Evolutionary conservation across 305 asterid genomes (phyloP), one percentile per base, ranked within the genome.

Genomic region (Andrographis paniculata): DNA sequence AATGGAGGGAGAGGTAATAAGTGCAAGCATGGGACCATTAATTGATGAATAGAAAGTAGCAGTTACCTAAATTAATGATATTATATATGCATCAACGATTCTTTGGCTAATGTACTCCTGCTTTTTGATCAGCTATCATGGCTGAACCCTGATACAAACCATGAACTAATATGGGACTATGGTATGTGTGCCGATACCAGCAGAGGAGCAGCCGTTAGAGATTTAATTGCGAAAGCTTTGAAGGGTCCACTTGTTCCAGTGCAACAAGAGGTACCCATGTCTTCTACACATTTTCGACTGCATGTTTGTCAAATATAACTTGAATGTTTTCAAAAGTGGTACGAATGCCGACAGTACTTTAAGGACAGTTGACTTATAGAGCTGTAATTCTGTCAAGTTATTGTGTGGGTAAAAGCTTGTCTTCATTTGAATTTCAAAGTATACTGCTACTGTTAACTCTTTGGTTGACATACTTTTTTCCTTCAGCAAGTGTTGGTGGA

Each of bases 181-280:
- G 88, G 94, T 49, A 89, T 85, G 98, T 89, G 98, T 55, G 95
- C 94, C 66, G 95, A 89, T 75, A 89, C 96, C 23, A 82, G 93
- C 59, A 70, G 82, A 73, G 95, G 95, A 68, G 95, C 87, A 23
- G 93, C 97, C 38, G 84, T 88, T 44, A 79, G 93, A 65, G 93
- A 88, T 58, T 65, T 88, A 56, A 81, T 88, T 56, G 82, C 84
- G 27, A 89, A 80, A 80, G 98, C 98, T 60, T 60, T 89, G 64
- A 89, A 82, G 68, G 86, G 87, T 38, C 80, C 96, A 28, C 96
- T 89, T 58, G 74, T 65, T 42, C 98, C 98, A 52, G 62, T 74
- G 53, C 94, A 89, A 52, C 96, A 89, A 68, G 94, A 89, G 95
- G 98, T 89, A 63, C 20, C n/a, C 42, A 20, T 19, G 30, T 57